Percentiles rank a stretch among this genome's conserved stretches.
These are phyloP conservation scores for Fusarium euwallaceae DNA, from an alignment of 2,329 filamentous ascomycete species.

Conservation along the genomic window DNA sequence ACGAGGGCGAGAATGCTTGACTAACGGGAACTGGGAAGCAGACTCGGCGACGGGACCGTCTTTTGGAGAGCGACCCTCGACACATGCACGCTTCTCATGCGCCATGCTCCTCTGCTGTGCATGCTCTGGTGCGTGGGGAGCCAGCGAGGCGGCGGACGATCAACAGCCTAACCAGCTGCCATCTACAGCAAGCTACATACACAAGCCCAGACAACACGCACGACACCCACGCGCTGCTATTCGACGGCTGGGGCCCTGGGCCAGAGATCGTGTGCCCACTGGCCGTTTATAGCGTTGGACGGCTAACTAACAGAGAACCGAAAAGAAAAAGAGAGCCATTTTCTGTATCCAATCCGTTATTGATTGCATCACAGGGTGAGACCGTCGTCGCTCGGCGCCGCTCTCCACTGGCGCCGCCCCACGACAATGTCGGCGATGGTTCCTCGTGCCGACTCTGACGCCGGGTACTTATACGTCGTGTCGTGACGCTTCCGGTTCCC, in stretches of 20 bases:
- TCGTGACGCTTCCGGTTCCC: conserved; percentile 20
- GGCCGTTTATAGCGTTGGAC: conserved; percentile 23
- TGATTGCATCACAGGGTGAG: conserved; percentile 36
- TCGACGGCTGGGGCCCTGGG: neutral
- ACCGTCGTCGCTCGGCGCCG: neutral
- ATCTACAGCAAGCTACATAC: conserved; percentile 5
- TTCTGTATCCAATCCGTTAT: conserved; percentile 11
- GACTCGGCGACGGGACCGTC: conserved; percentile 7
- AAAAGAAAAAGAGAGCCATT: conserved; percentile 16
- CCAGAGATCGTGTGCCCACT: conserved; percentile 32
- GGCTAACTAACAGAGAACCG: conserved; percentile 18
- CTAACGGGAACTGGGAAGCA: conserved; percentile 32
- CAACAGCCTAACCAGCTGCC: neutral
- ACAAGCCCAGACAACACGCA: conserved; percentile 22
- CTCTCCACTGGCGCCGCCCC: conserved; percentile 11
- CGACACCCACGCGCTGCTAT: conserved; percentile 11
- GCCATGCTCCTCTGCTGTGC: conserved; percentile 36
- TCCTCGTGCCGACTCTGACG: neutral
- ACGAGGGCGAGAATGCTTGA: conserved; percentile 35
- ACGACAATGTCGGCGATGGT: neutral
- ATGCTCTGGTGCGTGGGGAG: conserved; percentile 30
- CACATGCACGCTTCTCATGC: conserved; percentile 23
- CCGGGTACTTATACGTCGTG: conserved; percentile 35
- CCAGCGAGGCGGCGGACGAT: neutral
- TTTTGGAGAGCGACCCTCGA: conserved; percentile 16